Percentiles rank a stretch among this genome's conserved stretches.
Evolutionary conservation across 2,329 filamentous ascomycete species (phyloP).

Genomic region (Onygenales sp.): DNA sequence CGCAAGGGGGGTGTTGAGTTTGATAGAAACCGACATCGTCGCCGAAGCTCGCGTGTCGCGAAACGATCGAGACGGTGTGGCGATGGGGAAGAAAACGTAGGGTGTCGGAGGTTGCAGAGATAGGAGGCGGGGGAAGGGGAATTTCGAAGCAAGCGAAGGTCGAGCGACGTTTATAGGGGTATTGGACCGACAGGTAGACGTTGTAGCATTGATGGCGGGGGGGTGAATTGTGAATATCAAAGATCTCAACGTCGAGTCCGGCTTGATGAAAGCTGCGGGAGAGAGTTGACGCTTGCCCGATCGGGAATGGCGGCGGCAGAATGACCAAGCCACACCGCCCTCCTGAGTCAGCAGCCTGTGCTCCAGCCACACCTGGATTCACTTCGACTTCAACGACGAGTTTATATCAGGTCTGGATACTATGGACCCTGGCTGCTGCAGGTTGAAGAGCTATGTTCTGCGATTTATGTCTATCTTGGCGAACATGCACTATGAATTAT

Average conservation of each 20-base stretch:
- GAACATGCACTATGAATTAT: too few species aligned
- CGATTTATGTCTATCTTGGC: too few species aligned
- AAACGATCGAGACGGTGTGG: neutral
- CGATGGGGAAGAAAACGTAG: neutral
- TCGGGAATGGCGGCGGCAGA: too few species aligned
- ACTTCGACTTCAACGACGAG: too few species aligned
- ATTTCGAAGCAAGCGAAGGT: neutral
- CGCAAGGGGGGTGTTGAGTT: slow-evolving; percentile 71
- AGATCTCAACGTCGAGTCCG: neutral
- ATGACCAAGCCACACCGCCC: too few species aligned
- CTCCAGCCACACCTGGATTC: too few species aligned
- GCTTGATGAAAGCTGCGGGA: neutral
- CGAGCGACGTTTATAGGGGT: neutral
- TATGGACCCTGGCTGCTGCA: too few species aligned
- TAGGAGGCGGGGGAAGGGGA: neutral
- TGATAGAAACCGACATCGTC: slow-evolving; percentile 67
- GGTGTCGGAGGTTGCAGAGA: neutral
- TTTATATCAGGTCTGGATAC: too few species aligned
- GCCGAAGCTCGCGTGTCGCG: neutral
- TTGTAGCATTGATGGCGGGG: neutral
- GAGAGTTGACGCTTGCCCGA: too few species aligned
- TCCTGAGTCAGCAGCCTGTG: too few species aligned
- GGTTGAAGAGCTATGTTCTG: too few species aligned
- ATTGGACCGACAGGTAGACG: neutral
- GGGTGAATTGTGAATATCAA: neutral